phyloP scores from a whole-genome alignment of 768 basidiomycete species.

The Leccinum aurantiacum region DNA sequence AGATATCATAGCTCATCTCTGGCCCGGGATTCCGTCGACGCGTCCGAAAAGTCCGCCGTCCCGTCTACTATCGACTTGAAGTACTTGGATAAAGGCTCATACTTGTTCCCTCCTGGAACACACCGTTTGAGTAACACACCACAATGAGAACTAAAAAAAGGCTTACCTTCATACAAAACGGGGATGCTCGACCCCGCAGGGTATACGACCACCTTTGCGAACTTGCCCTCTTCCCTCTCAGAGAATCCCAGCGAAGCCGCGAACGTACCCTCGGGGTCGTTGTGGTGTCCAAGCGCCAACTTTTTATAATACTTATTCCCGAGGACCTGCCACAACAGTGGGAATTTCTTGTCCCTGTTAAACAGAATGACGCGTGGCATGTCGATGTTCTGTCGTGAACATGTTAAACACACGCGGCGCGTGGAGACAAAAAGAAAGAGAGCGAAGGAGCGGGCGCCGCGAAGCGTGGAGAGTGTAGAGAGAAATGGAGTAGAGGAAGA shows the following conservation, averaged over 20 bases:
- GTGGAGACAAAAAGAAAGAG: background rate
- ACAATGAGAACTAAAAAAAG: background rate
- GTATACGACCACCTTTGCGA: slow-evolving; percentile 72
- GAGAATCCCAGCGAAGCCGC: slow-evolving; percentile 60
- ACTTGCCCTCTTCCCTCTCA: slow-evolving; percentile 47
- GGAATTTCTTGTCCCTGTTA: slow-evolving; percentile 74
- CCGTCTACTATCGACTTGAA: slow-evolving; percentile 72
- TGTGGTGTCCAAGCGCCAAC: slow-evolving; percentile 61
- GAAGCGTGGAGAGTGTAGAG: background rate
- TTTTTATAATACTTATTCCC: slow-evolving; percentile 67
- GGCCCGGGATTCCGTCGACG: slow-evolving; percentile 38
- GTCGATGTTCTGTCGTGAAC: slow-evolving; percentile 35
- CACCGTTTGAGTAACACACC: background rate
- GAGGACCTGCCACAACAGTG: slow-evolving; percentile 78
- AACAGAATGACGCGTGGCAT: slow-evolving; percentile 63
- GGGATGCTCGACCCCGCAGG: slow-evolving; percentile 55
- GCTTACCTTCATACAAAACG: slow-evolving; percentile 66
- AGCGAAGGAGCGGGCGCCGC: background rate
- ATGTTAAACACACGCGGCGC: background rate
- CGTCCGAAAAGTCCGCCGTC: slow-evolving; percentile 51
- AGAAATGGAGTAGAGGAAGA: background rate
- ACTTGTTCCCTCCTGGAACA: slow-evolving; percentile 62
- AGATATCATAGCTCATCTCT: slow-evolving; percentile 32
- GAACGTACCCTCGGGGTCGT: slow-evolving; percentile 63
- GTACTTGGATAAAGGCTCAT: slow-evolving; percentile 71